Base-by-base conservation (phyloP, 805 yeast genomes). In the Phaffomyces antillensis region DNA sequence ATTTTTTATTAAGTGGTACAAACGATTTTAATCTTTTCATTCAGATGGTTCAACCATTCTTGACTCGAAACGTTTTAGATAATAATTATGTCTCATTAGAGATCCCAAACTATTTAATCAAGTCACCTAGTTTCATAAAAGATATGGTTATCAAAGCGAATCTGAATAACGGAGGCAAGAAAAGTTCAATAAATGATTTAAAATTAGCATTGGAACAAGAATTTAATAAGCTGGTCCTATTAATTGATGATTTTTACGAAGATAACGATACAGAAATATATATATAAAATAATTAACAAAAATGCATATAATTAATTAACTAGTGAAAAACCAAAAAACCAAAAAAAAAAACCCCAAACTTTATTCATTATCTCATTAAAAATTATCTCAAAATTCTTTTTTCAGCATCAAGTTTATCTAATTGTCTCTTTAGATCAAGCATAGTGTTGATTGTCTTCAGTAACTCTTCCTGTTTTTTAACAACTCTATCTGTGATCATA, bases 351-450 rank as follows among this genome's bases (percentile, higher is more conserved):
- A 13, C 7, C 1, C 30, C 12, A 28, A 28, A 11, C 12, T 11
- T 26, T 13, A 28, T 4, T 26, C 25, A 15, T 37, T 16, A 20
- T 20, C 23, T 20, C 23, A 20, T 20, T 20, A 20, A 37, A 26
- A 36, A 64, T 67, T n/a, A 68, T 63, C 45, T 52, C n/a, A 54
- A 45, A 24, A 81, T 68, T 30, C 71, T 69, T 34, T 77, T 73
- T 53, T 91, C 98, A 3, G 95, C 81, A 50, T 86, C 90, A 13
- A 90, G 68, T 64, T 88, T 89, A 62, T 93, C 99, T 18, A 79
- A 78, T 45, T 87, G 95, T 60, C 79, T 83, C 66, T 91, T 91
- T 15, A 90, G 71, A 44, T 93, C 98, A 44, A 90, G 69, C 50
- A 91, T 67, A 2, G 83, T 75, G 12, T 79, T 80, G 28, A 87